Conservation (phyloP, 2,329 filamentous ascomycete genomes). For the Microthyrium microscopicum region DNA sequence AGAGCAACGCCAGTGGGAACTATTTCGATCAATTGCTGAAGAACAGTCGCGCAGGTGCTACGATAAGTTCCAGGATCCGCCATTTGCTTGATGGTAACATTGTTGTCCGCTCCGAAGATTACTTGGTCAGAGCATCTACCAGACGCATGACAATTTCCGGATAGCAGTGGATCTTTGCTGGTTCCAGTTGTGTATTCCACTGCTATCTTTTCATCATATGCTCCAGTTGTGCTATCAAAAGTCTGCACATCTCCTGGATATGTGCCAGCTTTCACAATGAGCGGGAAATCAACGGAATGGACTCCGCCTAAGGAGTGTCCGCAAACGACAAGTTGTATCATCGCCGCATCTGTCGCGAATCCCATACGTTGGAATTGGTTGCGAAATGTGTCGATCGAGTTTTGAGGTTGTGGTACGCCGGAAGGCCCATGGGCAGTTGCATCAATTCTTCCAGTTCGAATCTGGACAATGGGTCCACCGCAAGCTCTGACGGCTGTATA, state of each 20-base stretch:
- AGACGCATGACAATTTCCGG: conserved; percentile 30
- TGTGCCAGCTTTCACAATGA: conserved; percentile 31
- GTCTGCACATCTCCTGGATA: conserved; percentile 27
- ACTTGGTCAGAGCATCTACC: conserved; percentile 37
- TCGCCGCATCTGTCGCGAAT: conserved; percentile 37
- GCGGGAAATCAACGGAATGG: conserved; percentile 36
- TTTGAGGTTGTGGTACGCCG: conserved; percentile 42
- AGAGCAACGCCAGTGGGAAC: conserved; percentile 36
- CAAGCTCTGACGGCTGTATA: conserved; percentile 43
- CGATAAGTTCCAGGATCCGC: conserved; percentile 28
- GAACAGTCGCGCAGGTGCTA: conserved; percentile 31
- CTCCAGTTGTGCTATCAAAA: conserved; percentile 31
- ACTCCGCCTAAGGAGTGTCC: conserved; percentile 46
- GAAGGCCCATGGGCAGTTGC: conserved; percentile 29
- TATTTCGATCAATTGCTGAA: conserved; percentile 46
- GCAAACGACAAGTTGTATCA: conserved; percentile 44
- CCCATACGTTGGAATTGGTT: conserved; percentile 42
- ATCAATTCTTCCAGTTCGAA: conserved; percentile 38
- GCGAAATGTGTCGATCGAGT: conserved; percentile 33
- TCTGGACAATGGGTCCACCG: conserved; percentile 37
- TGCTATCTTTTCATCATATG: conserved; percentile 40
- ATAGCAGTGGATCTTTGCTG: conserved; percentile 38
- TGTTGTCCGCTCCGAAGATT: conserved; percentile 39
- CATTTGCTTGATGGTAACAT: conserved; percentile 37
- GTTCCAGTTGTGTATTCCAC: conserved; percentile 39